Base-by-base conservation (phyloP, 306 rosid genomes). In the Sicyos edulis region DNA sequence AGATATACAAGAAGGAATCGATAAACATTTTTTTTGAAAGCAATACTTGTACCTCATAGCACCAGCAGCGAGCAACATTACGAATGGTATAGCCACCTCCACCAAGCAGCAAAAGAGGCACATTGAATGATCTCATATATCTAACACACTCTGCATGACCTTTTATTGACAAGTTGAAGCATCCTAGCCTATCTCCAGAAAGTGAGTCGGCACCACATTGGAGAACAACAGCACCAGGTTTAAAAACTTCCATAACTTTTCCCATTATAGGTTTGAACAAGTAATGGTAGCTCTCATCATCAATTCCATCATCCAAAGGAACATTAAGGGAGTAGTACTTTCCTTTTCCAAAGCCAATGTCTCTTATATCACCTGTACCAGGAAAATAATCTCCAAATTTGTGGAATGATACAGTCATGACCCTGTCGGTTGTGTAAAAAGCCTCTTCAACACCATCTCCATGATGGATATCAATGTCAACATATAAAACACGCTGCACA, bases 401-500 rank as follows among this genome's bases (percentile, higher is more conserved):
- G 71, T 90, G 96, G 80, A 90, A 90, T 8, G 96, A 90, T 76
- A 90, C 96, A 26, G 96, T 90, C 96, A 88, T 90, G 80, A 90
- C 96, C 76, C 96, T 85, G 53, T 90, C 95, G 4, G 95, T 90
- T 10, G 95, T 90, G 83, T 90, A 90, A 82, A 90, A 90, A 14
- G 96, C 96, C 83, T 90, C 96, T 80, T 90, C 96, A 34, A 90
- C 96, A 57, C 96, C 93, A 44, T 90, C 96, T 54, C 96, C 96
- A 70, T 90, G 96, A 85, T 90, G 96, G 69, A 90, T 90, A 77
- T 90, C 96, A 61, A 90, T 90, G 78, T 90, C 96, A 78, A 90
- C 93, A 69, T 90, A 90, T 66, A 90, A 81, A 82, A 90, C 96
- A 69, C 95, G 93, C 96, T 90, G 88, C 88, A 75, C 61, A 67